Base-by-base conservation (phyloP, 192 early-diverging fungal genomes). In the Chytriomyces sp. region DNA sequence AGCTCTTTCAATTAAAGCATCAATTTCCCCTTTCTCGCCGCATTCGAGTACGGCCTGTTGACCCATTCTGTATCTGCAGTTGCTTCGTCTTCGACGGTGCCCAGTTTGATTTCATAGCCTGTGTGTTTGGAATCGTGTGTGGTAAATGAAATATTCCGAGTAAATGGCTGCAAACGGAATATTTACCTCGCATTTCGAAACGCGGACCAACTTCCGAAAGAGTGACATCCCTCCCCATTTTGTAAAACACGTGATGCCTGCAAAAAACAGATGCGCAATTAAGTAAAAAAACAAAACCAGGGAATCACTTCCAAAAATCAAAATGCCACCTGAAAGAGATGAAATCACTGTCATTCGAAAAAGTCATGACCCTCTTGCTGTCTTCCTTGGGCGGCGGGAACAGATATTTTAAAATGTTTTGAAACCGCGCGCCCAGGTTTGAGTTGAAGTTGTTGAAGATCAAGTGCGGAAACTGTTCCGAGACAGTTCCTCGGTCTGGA, bases 311-410 rank as follows among this genome's bases (percentile, higher is more conserved):
- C 35, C 35, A 35, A 35, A 35, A 35, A 35, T 35, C 35, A 35
- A 35, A 35, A 35, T 35, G 35, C 35, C 35, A 91, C 89, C 90
- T 86, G 86, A 95, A 99, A 47, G 95, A 97, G 69, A 99, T 97
- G 79, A 92, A 98, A 86, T 99, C 97, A 79, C 88, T 93, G 69
- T 96, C 91, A 84, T 99, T 98, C 70, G 93, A 85, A 89, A 99
- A 99, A 7, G 97, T 96, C 92, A 99, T 96, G 46, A 96, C 95
- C 43, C 96, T 91, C 85, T 96, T 97, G 76, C 89, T 91, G 81
- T 99, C 97, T 59, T 91, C 91, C 86, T 96, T 99, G 16, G 97
- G 97, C 26, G 98, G 96, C 1, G 97, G 97, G 84, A 98, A 99
- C 76, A 99, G 85, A 81, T 94, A 97, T 83, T 96, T 97, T 61